A percentile compares a stretch with the other conserved stretches of the same genome.
phyloP scores from a whole-genome alignment of 495 filamentous ascomycete species.

The Podospora australis region DNA sequence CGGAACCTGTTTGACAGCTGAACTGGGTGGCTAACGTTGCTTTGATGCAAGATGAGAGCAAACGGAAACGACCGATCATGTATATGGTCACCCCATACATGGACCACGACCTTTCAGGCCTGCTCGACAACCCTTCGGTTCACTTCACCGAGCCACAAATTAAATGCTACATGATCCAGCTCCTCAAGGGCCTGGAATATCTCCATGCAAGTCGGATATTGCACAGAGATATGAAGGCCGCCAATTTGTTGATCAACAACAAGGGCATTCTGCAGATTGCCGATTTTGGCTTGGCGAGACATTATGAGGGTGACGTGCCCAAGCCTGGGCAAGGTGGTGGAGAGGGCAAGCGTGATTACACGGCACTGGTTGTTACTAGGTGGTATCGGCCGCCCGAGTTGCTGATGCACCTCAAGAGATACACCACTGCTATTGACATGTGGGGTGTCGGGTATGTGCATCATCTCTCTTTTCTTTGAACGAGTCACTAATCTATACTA shows the following conservation, averaged over 20 bases:
- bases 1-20: too few relatives aligned
- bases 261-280: constrained; percentile 90
- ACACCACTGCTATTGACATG: constrained; percentile 95
- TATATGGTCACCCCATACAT: constrained; percentile 99
- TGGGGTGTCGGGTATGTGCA: constrained; percentile 88
- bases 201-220: constrained; percentile 85
- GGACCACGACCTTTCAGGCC: constrained; percentile 94
- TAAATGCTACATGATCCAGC: constrained; percentile 95
- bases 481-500: constrained; percentile 35
- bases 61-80: constrained; percentile 77
- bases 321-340: constrained; percentile 74
- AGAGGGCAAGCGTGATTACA: constrained; percentile 84
- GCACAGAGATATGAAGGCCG: constrained; percentile 98
- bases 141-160: constrained; percentile 82
- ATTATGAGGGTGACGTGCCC: constrained; percentile 83
- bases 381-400: constrained; percentile 98
- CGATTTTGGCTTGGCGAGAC: constrained; percentile 91
- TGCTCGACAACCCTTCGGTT: constrained; percentile 90
- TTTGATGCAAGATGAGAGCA: constrained; percentile 51
- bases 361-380: constrained; percentile 85
- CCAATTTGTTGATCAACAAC: constrained; percentile 96
- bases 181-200: constrained; percentile 83
- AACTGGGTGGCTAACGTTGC: not conserved
- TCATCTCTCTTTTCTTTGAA: not conserved
- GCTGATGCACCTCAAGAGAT: constrained; percentile 73